Base-by-base conservation (phyloP, 331 rosid genomes). In the Ulmus americana region DNA sequence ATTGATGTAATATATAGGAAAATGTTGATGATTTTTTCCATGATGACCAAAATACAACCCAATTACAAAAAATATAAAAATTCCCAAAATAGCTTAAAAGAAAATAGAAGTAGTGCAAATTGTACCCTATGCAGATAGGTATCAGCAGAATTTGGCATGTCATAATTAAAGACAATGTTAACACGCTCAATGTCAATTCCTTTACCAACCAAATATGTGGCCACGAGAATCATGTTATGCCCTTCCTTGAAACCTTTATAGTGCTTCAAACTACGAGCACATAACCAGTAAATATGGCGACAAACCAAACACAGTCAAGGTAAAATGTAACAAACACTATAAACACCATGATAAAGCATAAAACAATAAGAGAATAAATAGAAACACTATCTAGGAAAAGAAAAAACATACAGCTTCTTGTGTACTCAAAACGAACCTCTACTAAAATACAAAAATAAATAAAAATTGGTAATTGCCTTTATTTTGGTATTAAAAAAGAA, bases 101-200 rank as follows among this genome's bases (percentile, higher is more conserved):
- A 5, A 2, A 10, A 22, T 14, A 48, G 8, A 45, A 52, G 39
- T 22, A 45, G 63, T 9, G 10, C 12, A 42, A 65, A 40, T 79
- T 53, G 35, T 77, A 94, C 99, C 92, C 99, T 87, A 84, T 94
- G 99, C 74, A 94, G 73, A 63, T 94, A 94, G 7, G 97, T 94
- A 79, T 94, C 99, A 5, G 99, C 99, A 7, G 99, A 90, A 74
- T 94, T 97, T 45, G 99, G 99, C 99, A 94, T 94, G 70, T 94
- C 99, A 74, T 94, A 94, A 63, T 94, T 94, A 74, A 94, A 90
- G 43, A 94, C 99, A 13, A 94, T 94, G 78, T 94, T 94, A 20
- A 94, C 97, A 35, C 99, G 99, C 41, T 94, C 99, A 45, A 94
- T 94, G 75, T 94, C 99, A 5, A 94, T 94, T 15, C 99, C 99